phyloP scores from a whole-genome alignment of 2,329 filamentous ascomycete species.

The Elsinoe arachidis region DNA sequence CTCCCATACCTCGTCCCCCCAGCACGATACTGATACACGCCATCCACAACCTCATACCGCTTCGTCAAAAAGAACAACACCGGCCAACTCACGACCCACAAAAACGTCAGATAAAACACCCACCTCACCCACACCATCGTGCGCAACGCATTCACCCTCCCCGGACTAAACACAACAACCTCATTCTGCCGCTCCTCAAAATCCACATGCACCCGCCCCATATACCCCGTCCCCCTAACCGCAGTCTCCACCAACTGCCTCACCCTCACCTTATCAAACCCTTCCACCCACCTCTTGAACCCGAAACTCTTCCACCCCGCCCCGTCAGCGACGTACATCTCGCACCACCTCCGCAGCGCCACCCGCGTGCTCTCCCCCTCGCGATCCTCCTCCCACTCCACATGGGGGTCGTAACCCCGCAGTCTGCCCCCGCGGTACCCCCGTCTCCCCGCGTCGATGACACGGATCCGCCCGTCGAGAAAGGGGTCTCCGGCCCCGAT shows the following conservation, averaged over 20 bases:
- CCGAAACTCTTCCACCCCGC: constrained; percentile 48
- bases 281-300: constrained; percentile 40
- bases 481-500: neutral
- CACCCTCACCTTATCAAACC: constrained; percentile 52
- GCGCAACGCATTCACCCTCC: constrained; percentile 56
- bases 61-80: constrained; percentile 59
- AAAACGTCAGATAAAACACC: constrained; percentile 57
- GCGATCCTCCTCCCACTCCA: neutral
- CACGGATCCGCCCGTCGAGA: neutral
- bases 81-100: constrained; percentile 65
- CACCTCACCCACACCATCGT: constrained; percentile 53
- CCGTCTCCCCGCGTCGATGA: neutral
- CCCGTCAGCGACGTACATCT: constrained; percentile 53
- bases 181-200: constrained; percentile 51
- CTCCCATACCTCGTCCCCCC: constrained; percentile 19
- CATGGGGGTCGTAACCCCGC: neutral
- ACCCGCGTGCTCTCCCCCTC: neutral
- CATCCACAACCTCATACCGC: constrained; percentile 59
- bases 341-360: constrained; percentile 55
- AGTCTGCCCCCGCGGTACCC: neutral
- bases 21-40: constrained; percentile 40
- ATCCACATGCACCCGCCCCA: constrained; percentile 49
- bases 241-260: constrained; percentile 46
- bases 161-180: constrained; percentile 56
- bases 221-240: constrained; percentile 58